Base-by-base conservation (phyloP, 2,329 filamentous ascomycete species). In the Ploettnerulaceae sp. region DNA sequence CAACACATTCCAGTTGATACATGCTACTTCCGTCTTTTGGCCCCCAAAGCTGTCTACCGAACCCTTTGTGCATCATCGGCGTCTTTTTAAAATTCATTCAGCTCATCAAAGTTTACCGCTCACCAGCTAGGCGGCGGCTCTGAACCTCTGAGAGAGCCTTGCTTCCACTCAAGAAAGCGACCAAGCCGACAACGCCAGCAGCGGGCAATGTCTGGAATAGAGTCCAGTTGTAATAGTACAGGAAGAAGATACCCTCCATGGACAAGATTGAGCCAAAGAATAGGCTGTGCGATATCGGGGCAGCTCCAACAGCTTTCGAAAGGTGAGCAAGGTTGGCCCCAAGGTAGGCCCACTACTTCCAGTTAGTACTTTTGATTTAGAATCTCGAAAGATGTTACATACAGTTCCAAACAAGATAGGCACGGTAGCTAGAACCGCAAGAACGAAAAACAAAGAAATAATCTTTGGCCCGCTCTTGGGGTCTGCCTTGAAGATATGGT, bases 141-240 rank as follows among this genome's bases (percentile, higher is more conserved):
- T 96, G 93, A 22, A 98, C 91, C 72, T 98, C 93, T 39, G 88
- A 86, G 57, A 98, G 72, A 4, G 93, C 93, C 67, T 89, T 84
- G 64, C 84, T 89, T 47, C 93, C 93, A 64, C 88, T 95, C 53
- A 97, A 67, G 64, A 95, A 88, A 8, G 87, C 80, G 45, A 89
- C 77, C 20, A 77, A 68, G 12, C 82, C 81, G 22, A 93, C 77
- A 33, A 82, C 69, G 25, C 74, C 74, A 44, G 84, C 81, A 20
- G 81, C 82, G 4, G 89, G 90, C 39, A 98, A 73, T 11, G 81
- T 81, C 72, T 95, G 84, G 75, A 97, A 95, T 35, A 98, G 74
- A 62, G 84, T 95, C 90, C 91, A 96, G 62, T 71, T 80, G 43
- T 79, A 84, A 70, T 97, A 97, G 76, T 98, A 98, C 56, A 95